Base-by-base conservation (phyloP, 805 yeast genomes). In the Pichia scutulata region DNA sequence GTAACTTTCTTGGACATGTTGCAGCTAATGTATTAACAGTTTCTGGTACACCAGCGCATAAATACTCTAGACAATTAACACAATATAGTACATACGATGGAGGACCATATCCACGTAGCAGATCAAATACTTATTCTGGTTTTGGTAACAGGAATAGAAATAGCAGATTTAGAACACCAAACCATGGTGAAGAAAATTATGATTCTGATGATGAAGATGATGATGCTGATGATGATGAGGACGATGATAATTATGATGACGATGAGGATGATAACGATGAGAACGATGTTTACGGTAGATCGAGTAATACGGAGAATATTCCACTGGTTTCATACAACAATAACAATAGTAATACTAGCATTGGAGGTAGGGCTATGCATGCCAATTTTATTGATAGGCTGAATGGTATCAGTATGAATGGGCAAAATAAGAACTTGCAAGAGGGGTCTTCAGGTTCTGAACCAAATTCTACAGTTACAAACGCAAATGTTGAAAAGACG, bases 11-110 rank as follows among this genome's bases (percentile, higher is more conserved):
- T 33, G 55, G 50, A 7, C 43, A 44, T 16, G 39, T 47, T 26
- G 53, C 46, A 24, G 24, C 48, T 14, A 50, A 46, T 45, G 43
- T 45, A 14, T 42, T 53, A 9, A 52, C 52, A 12, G 47, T 46
- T 21, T 41, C 52, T 23, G 50, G 55, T 36, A 44, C 48, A n/a
- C 40, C 51, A 3, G 42, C 26, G 10, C 44, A 48, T 7, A 24
- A 41, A 30, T 48, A 48, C 48, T 41, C 54, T 13, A 47, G 50
- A 23, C 43, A 48, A n/a, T 37, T 51, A 19, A 41, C 49, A 23
- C 40, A 30, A 18, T 50, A 47, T 40, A 50, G 19, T 21, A 46
- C 50, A 28, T 40, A 44, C 16, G 51, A 47, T 33, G 36, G 19
- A 13, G 24, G n/a, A 14, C 36, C 46, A 24, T 30, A 43, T 22